Evolutionary conservation across 768 basidiomycete species (phyloP), one percentile per base, ranked within the genome.

Genomic region (Pluteus cervinus): DNA sequence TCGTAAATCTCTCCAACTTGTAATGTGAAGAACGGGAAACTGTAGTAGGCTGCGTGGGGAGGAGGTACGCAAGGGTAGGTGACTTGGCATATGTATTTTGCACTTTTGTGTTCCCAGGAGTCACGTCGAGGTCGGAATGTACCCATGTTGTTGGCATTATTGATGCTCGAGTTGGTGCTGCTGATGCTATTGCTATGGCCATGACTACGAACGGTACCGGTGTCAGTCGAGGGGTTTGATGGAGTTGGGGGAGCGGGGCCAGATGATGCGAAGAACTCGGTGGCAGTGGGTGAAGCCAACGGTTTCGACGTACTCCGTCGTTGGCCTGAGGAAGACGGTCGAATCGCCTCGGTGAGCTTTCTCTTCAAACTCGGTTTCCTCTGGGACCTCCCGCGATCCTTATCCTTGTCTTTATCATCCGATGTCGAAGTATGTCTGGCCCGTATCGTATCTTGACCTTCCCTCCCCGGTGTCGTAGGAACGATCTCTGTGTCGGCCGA

Each of bases 21-120:
- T n/a, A 90, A 66, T 9, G 65, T 73, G 55, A 88, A 86, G 68
- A 90, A 89, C 10, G 85, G 85, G 51, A 81, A 75, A 31, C 71
- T 75, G 46, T 78, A 80, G 49, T 88, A 89, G 15, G 75, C 66
- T 7, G 81, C 78, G 7, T 73, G 68, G 0, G 58, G 50, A 0
- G 82, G 83, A 3, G 83, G 84, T 10, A 68, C 60, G 56, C 82
- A 86, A 7, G 75, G 68, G 45, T 85, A 82, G 17, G 86, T 67
- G 7, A 79, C 84, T 17, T 68, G 68, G 45, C 84, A 87, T 4
- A 71, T 52, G 54, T 88, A 88, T 37, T 80, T 69, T 24, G 73
- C 68, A 0, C 66, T 72, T 33, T 68, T 67, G 24, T 56, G 56
- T 15, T 59, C 58, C 71, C 67, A 74, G 38, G 66, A 66, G 45